Evolutionary conservation across 495 filamentous ascomycete species (phyloP).

Genomic region (Aspergillus campestris): DNA sequence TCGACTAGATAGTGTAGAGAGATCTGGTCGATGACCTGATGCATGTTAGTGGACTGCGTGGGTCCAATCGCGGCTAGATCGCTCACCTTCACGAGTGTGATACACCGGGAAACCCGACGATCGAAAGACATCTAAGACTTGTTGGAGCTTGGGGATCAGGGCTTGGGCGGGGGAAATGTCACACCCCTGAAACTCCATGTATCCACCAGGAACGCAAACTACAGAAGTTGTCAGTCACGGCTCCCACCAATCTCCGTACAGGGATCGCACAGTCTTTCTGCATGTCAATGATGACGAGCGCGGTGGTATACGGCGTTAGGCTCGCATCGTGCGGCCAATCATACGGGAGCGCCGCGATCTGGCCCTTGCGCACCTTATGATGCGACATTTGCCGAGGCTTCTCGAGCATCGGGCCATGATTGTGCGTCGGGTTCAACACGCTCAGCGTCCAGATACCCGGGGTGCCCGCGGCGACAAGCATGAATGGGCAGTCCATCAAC

Average conservation of each 20-base stretch:
- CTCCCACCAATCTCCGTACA: background rate
- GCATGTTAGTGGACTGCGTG: slow-evolving; percentile 10
- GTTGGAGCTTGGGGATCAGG: slow-evolving; percentile 47
- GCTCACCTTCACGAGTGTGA: slow-evolving; percentile 53
- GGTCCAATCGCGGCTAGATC: background rate
- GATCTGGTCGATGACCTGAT: slow-evolving; percentile 51
- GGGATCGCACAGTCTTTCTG: slow-evolving; percentile 53
- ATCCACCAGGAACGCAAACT: slow-evolving; percentile 54
- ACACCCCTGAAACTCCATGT: slow-evolving; percentile 53
- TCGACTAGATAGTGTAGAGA: slow-evolving; percentile 49
- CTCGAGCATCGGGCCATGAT: slow-evolving; percentile 38
- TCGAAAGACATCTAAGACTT: slow-evolving; percentile 50
- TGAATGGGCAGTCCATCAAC: slow-evolving; percentile 42
- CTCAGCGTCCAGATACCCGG: slow-evolving; percentile 39
- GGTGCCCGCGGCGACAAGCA: slow-evolving; percentile 37
- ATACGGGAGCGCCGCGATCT: slow-evolving; percentile 46
- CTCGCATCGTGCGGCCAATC: slow-evolving; percentile 55
- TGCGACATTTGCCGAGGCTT: slow-evolving; percentile 33
- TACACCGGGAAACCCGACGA: slow-evolving; percentile 52
- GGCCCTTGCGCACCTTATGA: slow-evolving; percentile 39
- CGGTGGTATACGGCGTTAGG: slow-evolving; percentile 50
- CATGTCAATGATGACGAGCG: slow-evolving; percentile 65
- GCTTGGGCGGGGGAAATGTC: slow-evolving; percentile 42
- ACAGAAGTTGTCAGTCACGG: background rate
- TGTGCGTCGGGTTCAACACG: slow-evolving; percentile 36